Conservation (phyloP, 768 basidiomycete genomes). For the Xerocomellus dryophilus region DNA sequence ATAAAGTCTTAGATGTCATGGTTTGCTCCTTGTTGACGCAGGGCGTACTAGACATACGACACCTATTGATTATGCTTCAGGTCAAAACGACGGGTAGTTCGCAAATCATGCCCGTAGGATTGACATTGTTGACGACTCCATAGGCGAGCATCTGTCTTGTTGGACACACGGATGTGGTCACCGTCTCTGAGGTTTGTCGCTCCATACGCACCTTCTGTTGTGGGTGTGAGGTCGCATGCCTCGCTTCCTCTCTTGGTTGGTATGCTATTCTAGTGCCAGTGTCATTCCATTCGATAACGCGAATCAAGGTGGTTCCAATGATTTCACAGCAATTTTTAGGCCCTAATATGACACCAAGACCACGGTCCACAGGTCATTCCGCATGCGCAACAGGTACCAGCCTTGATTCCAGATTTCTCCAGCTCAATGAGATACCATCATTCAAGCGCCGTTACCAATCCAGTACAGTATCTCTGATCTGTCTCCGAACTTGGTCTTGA, state of each 20-base stretch:
- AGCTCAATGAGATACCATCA: background rate
- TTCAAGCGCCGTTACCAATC: background rate
- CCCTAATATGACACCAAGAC: background rate
- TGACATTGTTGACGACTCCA: background rate
- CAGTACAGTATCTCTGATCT: background rate
- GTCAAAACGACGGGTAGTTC: background rate
- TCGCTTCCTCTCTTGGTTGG: background rate
- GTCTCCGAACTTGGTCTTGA: too few species aligned
- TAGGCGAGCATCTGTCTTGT: background rate
- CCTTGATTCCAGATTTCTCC: background rate
- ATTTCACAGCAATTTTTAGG: background rate
- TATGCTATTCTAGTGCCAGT: background rate
- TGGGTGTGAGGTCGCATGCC: background rate
- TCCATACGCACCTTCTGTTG: background rate
- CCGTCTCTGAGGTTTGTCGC: background rate
- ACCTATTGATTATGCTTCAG: background rate
- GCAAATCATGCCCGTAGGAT: background rate
- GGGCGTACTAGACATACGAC: background rate
- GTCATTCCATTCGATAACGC: background rate
- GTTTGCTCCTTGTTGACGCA: background rate
- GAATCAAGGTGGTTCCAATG: background rate
- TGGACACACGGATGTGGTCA: background rate
- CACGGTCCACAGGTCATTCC: background rate
- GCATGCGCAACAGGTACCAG: background rate
- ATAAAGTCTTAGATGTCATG: background rate